phyloP scores from a whole-genome alignment of 768 basidiomycete species.

The Naganishia randhawae region DNA sequence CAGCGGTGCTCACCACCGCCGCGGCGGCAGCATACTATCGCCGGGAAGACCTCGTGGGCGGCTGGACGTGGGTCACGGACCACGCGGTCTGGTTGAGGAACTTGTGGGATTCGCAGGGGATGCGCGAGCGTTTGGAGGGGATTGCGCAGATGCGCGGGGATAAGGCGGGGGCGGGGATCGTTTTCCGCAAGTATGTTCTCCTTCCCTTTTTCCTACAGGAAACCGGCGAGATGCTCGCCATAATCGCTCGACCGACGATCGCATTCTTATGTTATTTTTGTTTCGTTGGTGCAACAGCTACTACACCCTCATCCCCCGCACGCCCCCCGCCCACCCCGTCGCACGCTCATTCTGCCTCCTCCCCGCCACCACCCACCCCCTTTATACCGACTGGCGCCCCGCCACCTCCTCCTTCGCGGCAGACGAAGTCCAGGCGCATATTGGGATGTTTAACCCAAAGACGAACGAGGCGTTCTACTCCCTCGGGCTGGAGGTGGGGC shows the following conservation, averaged over 20 bases:
- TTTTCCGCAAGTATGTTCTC: constrained; percentile 69
- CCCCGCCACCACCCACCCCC: constrained; percentile 55
- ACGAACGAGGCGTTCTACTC: constrained; percentile 89
- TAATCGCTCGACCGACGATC: too few species aligned
- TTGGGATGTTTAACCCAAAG: constrained; percentile 74
- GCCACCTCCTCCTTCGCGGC: constrained; percentile 64
- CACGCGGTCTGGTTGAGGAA: constrained; percentile 85
- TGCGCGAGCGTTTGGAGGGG: constrained; percentile 62
- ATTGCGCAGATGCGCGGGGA: constrained; percentile 62
- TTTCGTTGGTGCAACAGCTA: constrained; percentile 57
- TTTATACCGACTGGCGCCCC: constrained; percentile 59
- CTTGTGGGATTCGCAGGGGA: constrained; percentile 71
- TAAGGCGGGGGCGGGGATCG: constrained; percentile 54
- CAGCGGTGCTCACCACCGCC: constrained; percentile 65
- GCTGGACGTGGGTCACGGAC: constrained; percentile 73
- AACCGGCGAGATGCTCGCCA: too few species aligned
- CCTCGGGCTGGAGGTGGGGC: constrained; percentile 67
- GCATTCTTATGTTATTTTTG: too few species aligned
- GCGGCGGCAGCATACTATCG: constrained; percentile 81
- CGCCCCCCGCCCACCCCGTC: constrained; percentile 58
- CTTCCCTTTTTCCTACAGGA: too few species aligned
- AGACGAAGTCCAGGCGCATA: constrained; percentile 81
- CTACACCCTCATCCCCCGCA: constrained; percentile 72
- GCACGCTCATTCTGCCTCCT: constrained; percentile 74
- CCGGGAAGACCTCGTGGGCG: constrained; percentile 66